Percentiles rank a stretch among this genome's conserved stretches.
Evolutionary conservation across 129 eudicot genomes (phyloP).

Genomic region (Kitagawia praeruptora): DNA sequence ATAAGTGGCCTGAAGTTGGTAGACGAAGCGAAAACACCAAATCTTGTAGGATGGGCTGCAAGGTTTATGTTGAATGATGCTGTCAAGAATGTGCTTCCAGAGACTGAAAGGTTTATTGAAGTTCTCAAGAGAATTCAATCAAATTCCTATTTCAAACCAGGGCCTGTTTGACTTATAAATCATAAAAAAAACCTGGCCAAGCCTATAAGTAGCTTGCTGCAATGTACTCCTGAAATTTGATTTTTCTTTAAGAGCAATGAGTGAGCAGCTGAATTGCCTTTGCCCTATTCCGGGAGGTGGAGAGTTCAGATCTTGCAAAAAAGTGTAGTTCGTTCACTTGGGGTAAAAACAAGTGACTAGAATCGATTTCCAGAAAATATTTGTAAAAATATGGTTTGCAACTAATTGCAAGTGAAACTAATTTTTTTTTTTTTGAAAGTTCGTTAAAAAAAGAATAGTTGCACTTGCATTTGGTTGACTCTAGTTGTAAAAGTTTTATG

Average conservation of each 20-base stretch:
- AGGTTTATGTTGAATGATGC: neutral
- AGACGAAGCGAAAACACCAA: slow-evolving; percentile 24
- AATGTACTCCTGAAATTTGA: neutral
- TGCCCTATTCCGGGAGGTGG: neutral
- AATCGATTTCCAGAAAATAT: neutral
- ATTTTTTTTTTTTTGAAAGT: too few relatives aligned
- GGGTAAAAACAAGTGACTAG: neutral
- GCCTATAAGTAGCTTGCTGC: neutral
- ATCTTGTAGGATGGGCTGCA: slow-evolving; percentile 20
- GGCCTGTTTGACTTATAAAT: neutral
- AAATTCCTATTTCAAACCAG: neutral
- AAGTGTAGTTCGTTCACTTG: neutral
- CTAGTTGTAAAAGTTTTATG: too few relatives aligned
- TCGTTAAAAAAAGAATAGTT: neutral
- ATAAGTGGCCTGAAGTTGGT: slow-evolving; percentile 14
- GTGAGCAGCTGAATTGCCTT: neutral
- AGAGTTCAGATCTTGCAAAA: neutral
- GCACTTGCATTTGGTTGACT: neutral
- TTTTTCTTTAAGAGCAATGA: neutral
- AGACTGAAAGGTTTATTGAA: neutral
- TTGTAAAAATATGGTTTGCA: neutral
- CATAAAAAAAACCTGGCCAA: neutral
- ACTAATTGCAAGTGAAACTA: neutral
- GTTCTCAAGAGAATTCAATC: neutral
- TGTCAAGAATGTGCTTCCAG: neutral